Evolutionary conservation across 2,329 filamentous ascomycete genomes (phyloP).

Genomic region (Talaromyces sp.): DNA sequence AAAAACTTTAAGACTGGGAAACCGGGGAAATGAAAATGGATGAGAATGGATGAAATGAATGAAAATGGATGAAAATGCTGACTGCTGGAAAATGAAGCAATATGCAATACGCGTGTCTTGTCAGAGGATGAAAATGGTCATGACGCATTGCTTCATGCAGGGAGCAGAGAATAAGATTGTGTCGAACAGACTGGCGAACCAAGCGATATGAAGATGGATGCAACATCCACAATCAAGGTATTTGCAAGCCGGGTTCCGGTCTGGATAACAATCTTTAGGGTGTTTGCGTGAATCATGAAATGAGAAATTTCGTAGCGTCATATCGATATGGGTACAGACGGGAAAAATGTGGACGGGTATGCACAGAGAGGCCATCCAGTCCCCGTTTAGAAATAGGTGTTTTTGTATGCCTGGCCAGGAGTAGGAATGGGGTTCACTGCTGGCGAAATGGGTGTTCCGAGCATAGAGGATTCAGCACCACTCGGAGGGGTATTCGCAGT

Average conservation of each 20-base stretch:
- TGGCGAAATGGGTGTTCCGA: constrained; percentile 33
- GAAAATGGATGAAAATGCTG: not conserved
- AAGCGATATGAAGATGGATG: constrained; percentile 6
- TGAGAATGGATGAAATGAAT: too few relatives aligned
- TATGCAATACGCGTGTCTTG: constrained; percentile 26
- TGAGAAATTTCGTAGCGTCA: constrained; percentile 38
- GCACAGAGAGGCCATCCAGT: constrained; percentile 19
- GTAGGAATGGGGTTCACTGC: constrained; percentile 27
- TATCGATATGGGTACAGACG: constrained; percentile 46
- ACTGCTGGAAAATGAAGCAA: constrained; percentile 2
- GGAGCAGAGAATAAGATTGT: constrained; percentile 10
- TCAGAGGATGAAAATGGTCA: constrained; percentile 20
- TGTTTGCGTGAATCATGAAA: constrained; percentile 31
- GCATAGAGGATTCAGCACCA: constrained; percentile 30
- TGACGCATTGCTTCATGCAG: constrained; percentile 25
- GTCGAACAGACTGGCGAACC: constrained; percentile 15
- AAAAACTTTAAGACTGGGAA: too few relatives aligned
- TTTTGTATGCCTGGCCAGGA: constrained; percentile 33
- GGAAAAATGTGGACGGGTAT: constrained; percentile 19
- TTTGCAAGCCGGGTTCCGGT: constrained; percentile 25
- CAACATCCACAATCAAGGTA: constrained; percentile 16
- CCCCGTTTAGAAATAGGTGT: constrained; percentile 36
- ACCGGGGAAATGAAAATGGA: too few relatives aligned
- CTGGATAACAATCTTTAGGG: constrained; percentile 26
- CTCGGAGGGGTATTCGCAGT: constrained; percentile 29